Evolutionary conservation across 2,329 filamentous ascomycete species (phyloP), one percentile per base, ranked within the genome.

Genomic region (Ceratocystis alfenasii): DNA sequence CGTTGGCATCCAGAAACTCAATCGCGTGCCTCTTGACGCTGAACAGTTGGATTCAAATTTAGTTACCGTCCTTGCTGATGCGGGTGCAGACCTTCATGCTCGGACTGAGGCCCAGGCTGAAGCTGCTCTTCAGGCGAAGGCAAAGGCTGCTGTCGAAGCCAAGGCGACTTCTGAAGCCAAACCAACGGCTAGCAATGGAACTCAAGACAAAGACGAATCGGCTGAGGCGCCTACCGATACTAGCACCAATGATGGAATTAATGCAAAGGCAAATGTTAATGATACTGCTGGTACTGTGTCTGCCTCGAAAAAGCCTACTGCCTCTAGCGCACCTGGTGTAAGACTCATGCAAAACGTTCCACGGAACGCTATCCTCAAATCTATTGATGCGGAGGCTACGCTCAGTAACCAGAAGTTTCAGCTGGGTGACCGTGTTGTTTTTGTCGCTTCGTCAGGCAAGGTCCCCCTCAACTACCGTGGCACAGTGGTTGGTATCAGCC

Each of bases 31-130:
- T 25, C 82, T 99, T 15, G 94, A 99, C 71, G 94, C 94, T 1
- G 90, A 96, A 74, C 95, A 99, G 74, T 85, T 99, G 3, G 94
- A 99, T 74, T 96, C 91, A 0, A 88, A 91, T 68, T 84, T 91
- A 15, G 94, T 97, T 69, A 87, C 86, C 78, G 77, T 84, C 64
- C 87, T 99, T 66, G 91, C 96, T 71, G 76, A 80, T 65, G 86
- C 87, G 53, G 89, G 90, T 1, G 30, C 53, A 1, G 62, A 64
- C 15, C 33, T 50, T 22, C 25, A 50, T 41, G 90, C 96, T 10
- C 17, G n/a, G 20, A 36, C 36, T 33, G 53, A 55, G 22, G 63
- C 22, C 10, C 53, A 28, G 20, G 50, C 50, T 25, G 20, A 57
- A 15, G 36, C 33, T 55, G 53, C 46, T 64, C 33, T 20, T 20